These are phyloP conservation scores for Priceomyces fermenticarens DNA, from an alignment of 805 yeast genomes.

Conservation along the genomic window DNA sequence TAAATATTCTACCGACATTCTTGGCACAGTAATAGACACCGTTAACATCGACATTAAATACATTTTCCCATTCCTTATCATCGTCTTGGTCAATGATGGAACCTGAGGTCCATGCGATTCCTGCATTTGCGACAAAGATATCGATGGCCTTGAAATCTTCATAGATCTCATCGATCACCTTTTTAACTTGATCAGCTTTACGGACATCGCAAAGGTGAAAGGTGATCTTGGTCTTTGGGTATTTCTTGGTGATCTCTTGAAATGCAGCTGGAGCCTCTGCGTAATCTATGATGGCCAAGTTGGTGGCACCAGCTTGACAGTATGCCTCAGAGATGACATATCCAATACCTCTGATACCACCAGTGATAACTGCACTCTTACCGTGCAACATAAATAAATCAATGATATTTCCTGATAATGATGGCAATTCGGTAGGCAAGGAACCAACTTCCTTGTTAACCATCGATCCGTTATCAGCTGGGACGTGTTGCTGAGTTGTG, in stretches of 20 bases:
- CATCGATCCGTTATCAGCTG: slow-evolving; percentile 11
- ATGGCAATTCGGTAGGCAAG: slow-evolving; percentile 37
- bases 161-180: slow-evolving; percentile 28
- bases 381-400: slow-evolving; percentile 28
- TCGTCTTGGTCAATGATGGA: slow-evolving; percentile 37
- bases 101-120: slow-evolving; percentile 48
- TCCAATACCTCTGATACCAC: slow-evolving; percentile 40
- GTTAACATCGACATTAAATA: slow-evolving; percentile 72
- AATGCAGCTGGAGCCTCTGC: slow-evolving; percentile 26
- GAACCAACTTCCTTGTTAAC: slow-evolving; percentile 36
- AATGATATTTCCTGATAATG: slow-evolving; percentile 21
- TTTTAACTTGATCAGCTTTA: slow-evolving; percentile 33
- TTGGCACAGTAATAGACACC: slow-evolving; percentile 81
- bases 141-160: slow-evolving; percentile 35
- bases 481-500: neutral
- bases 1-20: slow-evolving; percentile 68
- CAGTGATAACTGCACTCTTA: slow-evolving; percentile 35
- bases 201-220: slow-evolving; percentile 40
- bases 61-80: slow-evolving; percentile 62
- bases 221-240: slow-evolving; percentile 30
- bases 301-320: slow-evolving; percentile 33
- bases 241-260: slow-evolving; percentile 21
- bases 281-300: slow-evolving; percentile 42
- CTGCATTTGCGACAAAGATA: slow-evolving; percentile 46
- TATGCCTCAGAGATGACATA: slow-evolving; percentile 33